Evolutionary conservation across 2,329 filamentous ascomycete genomes (phyloP).

Genomic region (Hirsutella minnesotensis): DNA sequence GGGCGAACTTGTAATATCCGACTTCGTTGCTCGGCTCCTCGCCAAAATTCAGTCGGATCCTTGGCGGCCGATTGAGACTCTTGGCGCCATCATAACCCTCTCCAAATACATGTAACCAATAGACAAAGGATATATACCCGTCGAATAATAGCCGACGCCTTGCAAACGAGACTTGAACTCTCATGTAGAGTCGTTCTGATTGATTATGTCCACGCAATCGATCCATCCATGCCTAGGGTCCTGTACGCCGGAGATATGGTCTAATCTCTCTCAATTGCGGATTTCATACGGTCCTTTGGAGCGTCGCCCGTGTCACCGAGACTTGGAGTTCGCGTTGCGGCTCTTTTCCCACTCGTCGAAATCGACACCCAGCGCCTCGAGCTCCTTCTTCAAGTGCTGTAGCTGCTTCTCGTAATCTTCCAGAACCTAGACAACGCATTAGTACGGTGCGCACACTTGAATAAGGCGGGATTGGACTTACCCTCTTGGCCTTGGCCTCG

Average conservation of each 20-base stretch:
- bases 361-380: conserved; percentile 49
- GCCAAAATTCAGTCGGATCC: too few relatives aligned
- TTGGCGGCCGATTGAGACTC: too few relatives aligned
- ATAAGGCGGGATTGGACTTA: conserved; percentile 22
- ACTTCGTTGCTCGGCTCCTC: too few relatives aligned
- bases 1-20: too few relatives aligned
- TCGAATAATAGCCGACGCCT: too few relatives aligned
- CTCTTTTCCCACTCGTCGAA: conserved; percentile 44
- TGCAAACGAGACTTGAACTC: too few relatives aligned
- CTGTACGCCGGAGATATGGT: not conserved
- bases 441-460: not conserved
- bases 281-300: too few relatives aligned
- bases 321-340: conserved; percentile 26
- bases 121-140: too few relatives aligned
- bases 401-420: conserved; percentile 76
- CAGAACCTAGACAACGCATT: conserved; percentile 43
- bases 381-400: conserved; percentile 60
- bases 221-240: not conserved
- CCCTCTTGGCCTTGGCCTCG: conserved; percentile 63
- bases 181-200: too few relatives aligned
- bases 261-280: too few relatives aligned
- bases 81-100: not conserved
- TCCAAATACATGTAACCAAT: not conserved
- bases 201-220: too few relatives aligned
- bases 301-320: conserved; percentile 12